Evolutionary conservation across 805 yeast genomes (phyloP), one percentile per base, ranked within the genome.

Genomic region (Suhomyces emberorum): DNA sequence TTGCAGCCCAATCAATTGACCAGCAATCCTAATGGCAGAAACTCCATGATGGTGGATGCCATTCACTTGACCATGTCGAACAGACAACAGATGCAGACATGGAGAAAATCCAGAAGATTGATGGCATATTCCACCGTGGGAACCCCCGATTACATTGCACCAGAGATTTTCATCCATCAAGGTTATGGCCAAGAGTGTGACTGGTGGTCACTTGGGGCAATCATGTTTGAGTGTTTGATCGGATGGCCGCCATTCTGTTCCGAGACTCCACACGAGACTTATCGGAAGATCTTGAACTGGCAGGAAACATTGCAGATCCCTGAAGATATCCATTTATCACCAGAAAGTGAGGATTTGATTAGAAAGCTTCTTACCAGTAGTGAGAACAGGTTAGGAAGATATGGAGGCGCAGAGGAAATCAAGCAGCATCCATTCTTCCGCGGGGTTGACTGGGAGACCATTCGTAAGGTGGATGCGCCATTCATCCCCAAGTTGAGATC

Each of bases 161-260:
- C 97, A 0, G 97, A 88, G 57, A 89, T 88, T 42, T 88, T 88
- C 52, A 70, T 87, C 32, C 88, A 88, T 51, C 93, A 88, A 65
- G 97, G 97, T 4, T 88, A 88, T 61, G 95, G 96, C 9, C 95
- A 88, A 63, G 96, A 88, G 56, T 88, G 97, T 64, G 97, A 88
- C 61, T 88, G 97, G 97, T 88, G 97, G 97, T 84, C 95, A 7
- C 64, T 88, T 30, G 97, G 97, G 20, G 95, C 96, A 1, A 88
- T 88, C 55, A 89, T 88, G 97, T 88, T 83, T 61, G 97, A 88
- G 70, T 88, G 97, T 66, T 67, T 88, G 43, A 85, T 88, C 42
- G 97, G 97, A 21, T 88, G 96, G 95, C 96, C 97, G 17, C 97
- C 97, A 31, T 88, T 88, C 61, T 88, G 96, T 65, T 81, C 93